These are phyloP conservation scores for Lactifluus echinatus DNA, from an alignment of 768 basidiomycete species.

Conservation along the genomic window DNA sequence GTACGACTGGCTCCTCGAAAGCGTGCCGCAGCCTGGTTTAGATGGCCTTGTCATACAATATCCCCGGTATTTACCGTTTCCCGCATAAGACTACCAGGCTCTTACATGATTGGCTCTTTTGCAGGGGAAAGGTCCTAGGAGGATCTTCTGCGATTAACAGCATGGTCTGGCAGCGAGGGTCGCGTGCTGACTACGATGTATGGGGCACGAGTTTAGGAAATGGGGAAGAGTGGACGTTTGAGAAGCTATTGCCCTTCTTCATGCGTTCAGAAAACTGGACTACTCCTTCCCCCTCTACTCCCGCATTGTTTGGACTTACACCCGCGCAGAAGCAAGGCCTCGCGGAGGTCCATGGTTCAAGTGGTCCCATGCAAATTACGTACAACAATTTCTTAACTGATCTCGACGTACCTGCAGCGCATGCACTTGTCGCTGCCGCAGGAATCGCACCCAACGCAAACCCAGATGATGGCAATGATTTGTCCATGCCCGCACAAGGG, in stretches of 20 bases:
- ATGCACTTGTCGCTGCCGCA: slow-evolving; percentile 10
- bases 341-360: neutral
- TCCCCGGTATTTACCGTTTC: slow-evolving; percentile 2
- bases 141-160: slow-evolving; percentile 19
- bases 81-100: neutral
- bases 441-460: slow-evolving; percentile 11
- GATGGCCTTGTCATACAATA: slow-evolving; percentile 14
- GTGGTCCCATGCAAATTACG: slow-evolving; percentile 12
- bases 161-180: slow-evolving; percentile 20
- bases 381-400: slow-evolving; percentile 18
- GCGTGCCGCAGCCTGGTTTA: slow-evolving; percentile 14
- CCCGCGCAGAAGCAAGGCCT: slow-evolving; percentile 8
- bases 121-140: slow-evolving; percentile 18
- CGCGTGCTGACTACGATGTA: slow-evolving; percentile 15
- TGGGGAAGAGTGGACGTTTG: slow-evolving; percentile 17
- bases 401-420: slow-evolving; percentile 16
- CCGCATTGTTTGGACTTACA: slow-evolving; percentile 6
- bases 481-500: slow-evolving; percentile 17
- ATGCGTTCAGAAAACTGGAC: slow-evolving; percentile 17
- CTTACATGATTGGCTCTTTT: neutral
- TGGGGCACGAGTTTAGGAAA: slow-evolving; percentile 15
- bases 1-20: slow-evolving; percentile 19
- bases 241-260: slow-evolving; percentile 14
- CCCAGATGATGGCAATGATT: slow-evolving; percentile 15
- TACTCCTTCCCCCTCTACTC: slow-evolving; percentile 4